A percentile compares a stretch with the other conserved stretches of the same genome.
Conservation (phyloP, 352 stramenopile species). For the Peronosclerospora sorghi region DNA sequence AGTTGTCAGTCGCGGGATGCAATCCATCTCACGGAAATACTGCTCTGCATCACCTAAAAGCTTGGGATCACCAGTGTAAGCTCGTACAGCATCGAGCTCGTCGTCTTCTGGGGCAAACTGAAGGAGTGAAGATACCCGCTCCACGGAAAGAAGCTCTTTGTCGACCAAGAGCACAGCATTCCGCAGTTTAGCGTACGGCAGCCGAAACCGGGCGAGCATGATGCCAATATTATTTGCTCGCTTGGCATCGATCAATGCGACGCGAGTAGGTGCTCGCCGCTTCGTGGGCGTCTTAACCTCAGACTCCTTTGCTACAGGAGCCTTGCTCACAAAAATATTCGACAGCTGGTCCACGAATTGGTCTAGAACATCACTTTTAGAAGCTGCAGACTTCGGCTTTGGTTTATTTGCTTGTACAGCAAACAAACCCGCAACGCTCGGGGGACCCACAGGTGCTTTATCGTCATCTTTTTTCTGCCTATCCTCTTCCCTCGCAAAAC, state of each 20-base stretch:
- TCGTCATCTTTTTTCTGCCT: constrained; percentile 8
- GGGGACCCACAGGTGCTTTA: constrained; percentile 3
- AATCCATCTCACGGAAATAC: constrained; percentile 65
- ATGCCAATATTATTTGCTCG: constrained; percentile 83
- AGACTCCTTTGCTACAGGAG: constrained; percentile 40
- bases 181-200: constrained; percentile 71
- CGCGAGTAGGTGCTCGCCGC: constrained; percentile 49
- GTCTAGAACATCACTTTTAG: constrained; percentile 43
- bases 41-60: constrained; percentile 70
- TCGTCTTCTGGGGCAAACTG: constrained; percentile 71
- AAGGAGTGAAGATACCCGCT: constrained; percentile 59
- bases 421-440: constrained; percentile 31
- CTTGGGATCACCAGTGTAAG: constrained; percentile 59
- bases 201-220: constrained; percentile 73
- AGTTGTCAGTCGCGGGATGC: constrained; percentile 45
- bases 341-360: constrained; percentile 58
- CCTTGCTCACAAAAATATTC: constrained; percentile 79
- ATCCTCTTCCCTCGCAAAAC: constrained; percentile 33
- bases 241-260: constrained; percentile 76
- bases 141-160: constrained; percentile 61
- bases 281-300: constrained; percentile 45
- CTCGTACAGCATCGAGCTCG: constrained; percentile 50
- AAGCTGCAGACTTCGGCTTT: constrained; percentile 5
- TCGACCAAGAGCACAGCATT: constrained; percentile 70
- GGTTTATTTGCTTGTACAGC: constrained; percentile 17